phyloP scores from a whole-genome alignment of 2,329 filamentous ascomycete genomes.

The Talaromyces sp. region DNA sequence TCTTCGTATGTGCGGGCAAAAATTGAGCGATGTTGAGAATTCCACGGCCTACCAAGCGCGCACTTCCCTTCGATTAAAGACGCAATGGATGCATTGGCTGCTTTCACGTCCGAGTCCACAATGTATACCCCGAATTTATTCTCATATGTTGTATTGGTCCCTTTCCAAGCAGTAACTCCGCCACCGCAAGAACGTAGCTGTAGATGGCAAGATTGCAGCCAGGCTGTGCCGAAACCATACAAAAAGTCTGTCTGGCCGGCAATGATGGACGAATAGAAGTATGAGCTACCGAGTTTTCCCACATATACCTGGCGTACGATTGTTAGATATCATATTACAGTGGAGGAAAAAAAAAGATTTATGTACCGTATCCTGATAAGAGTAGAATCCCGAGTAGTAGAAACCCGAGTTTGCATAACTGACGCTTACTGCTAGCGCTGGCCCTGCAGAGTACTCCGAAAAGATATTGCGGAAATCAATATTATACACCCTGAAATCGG shows the following conservation, averaged over 20 bases:
- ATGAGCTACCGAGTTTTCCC: conserved; percentile 61
- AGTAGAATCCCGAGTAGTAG: conserved; percentile 61
- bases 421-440: conserved; percentile 55
- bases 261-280: conserved; percentile 56
- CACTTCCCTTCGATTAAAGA: conserved; percentile 43
- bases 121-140: conserved; percentile 66
- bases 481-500: conserved; percentile 61
- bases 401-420: conserved; percentile 61
- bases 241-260: conserved; percentile 64
- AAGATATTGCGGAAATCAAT: conserved; percentile 60
- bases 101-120: conserved; percentile 47
- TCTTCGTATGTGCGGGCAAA: conserved; percentile 54
- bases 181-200: conserved; percentile 57
- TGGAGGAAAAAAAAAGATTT: background rate
- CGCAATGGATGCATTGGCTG: conserved; percentile 46
- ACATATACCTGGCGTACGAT: conserved; percentile 45
- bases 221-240: conserved; percentile 62
- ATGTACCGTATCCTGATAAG: conserved; percentile 59
- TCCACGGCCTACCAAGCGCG: conserved; percentile 59
- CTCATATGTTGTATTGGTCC: conserved; percentile 57
- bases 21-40: conserved; percentile 51
- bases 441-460: conserved; percentile 48
- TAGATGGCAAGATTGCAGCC: conserved; percentile 51
- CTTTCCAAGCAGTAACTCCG: conserved; percentile 65
- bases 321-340: background rate